These are phyloP conservation scores for Casuarina equisetifolia DNA, from an alignment of 306 rosid genomes.

Conservation along the genomic window DNA sequence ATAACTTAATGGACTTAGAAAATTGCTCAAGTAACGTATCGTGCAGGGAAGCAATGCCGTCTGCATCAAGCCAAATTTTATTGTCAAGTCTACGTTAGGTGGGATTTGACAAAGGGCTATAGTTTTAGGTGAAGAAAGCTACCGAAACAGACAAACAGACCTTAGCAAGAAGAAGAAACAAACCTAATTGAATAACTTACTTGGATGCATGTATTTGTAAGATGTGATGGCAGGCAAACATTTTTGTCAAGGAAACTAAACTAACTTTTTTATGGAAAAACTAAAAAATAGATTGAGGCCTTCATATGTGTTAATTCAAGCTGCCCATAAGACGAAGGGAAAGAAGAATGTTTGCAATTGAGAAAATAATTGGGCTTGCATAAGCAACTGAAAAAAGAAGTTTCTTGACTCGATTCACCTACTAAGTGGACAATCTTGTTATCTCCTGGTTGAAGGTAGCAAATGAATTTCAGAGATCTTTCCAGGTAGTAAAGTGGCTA, in stretches of 20 bases:
- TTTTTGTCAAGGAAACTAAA: not conserved
- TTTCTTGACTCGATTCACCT: not conserved
- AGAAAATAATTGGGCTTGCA: not conserved
- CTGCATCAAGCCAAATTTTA: not conserved
- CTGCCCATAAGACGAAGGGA: not conserved
- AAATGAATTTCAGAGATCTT: not conserved
- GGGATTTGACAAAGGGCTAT: not conserved
- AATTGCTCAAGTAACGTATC: not conserved
- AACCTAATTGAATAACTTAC: not conserved
- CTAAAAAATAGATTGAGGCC: not conserved
- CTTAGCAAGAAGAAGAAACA: not conserved
- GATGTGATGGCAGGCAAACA: not conserved
- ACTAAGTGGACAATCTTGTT: not conserved
- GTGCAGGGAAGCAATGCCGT: not conserved
- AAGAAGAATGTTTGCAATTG: not conserved
- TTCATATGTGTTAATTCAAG: not conserved
- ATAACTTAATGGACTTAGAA: not conserved
- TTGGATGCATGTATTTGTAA: not conserved
- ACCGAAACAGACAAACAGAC: not conserved
- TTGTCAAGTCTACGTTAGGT: not conserved
- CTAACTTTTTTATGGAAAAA: no score
- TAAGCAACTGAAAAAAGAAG: not conserved
- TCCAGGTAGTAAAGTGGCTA: not conserved
- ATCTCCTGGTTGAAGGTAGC: not conserved
- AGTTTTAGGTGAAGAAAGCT: not conserved